Evolutionary conservation across 371 early-diverging fungal species (phyloP), one percentile per base, ranked within the genome.

Genomic region (Saksenaea vasiformis): DNA sequence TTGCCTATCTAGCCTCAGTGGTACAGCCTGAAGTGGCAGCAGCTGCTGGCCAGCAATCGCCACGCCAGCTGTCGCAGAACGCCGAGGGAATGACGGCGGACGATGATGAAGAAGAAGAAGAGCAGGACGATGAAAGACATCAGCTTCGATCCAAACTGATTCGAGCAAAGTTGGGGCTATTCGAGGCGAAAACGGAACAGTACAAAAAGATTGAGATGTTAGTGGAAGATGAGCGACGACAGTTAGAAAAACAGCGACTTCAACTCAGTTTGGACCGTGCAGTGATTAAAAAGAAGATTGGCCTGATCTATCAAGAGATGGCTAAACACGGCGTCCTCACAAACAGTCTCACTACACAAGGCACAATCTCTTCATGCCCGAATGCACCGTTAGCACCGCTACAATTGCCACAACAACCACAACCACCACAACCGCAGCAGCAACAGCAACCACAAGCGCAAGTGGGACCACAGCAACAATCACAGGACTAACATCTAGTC

Each of bases 1-100:
- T 98, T 1, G 95, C 98, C 0, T 98, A 98, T 69, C 76, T 99
- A 68, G 95, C 96, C 2, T 88, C 93, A n/a, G 87, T 91, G 9
- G 97, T 99, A 9, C 86, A 91, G 67, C 97, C 99, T 0, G 82
- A 90, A 26, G 95, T 99, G 1, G 98, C 98, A 1, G 86, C 90
- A 5, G 95, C 93, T 71, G 65, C 39, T 56, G 71, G 13, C 59
- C 14, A 41, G 43, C 43, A 41, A 41, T 41, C 43, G 19, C 43
- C 43, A 41, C 43, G 43, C 19, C 43, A 41, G 43, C n/a, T 41
- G 19, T 41, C 19, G 43, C 73, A 60, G 58, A 68, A 60, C 22
- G 63, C 69, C 19, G 55, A 27, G 9, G 60, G 54, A 10, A 36
- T 19, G 14, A 58, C 19, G 17, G 17, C 60, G 26, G 47, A 56